Percentiles rank a stretch among this genome's conserved stretches.
Conservation (phyloP, 345 rosid species). For the Moricandia arvensis region DNA sequence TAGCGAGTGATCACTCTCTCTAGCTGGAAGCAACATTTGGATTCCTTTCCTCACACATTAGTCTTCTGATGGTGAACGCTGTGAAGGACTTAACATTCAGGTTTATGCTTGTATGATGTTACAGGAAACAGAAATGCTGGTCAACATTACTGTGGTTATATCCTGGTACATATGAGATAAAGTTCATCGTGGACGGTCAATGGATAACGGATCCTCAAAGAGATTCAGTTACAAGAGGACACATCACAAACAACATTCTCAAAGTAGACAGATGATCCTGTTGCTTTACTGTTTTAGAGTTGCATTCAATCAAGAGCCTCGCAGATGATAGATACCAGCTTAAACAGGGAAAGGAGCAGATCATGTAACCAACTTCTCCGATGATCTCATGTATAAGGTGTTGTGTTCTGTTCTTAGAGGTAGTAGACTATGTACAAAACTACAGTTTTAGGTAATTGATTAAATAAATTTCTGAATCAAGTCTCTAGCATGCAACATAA, state of each 20-base stretch:
- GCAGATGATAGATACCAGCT: not conserved
- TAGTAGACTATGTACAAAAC: slow-evolving; percentile 19
- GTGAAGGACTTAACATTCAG: slow-evolving; percentile 1
- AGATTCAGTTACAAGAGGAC: slow-evolving; percentile 55
- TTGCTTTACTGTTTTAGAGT: not conserved
- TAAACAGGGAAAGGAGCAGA: slow-evolving; percentile 11
- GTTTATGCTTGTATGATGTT: slow-evolving; percentile 18
- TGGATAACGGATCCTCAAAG: slow-evolving; percentile 69
- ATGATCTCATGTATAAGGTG: not conserved
- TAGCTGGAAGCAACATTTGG: not conserved
- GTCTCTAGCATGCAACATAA: not conserved
- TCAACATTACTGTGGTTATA: slow-evolving; percentile 87
- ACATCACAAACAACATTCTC: slow-evolving; percentile 74
- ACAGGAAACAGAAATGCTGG: slow-evolving; percentile 69
- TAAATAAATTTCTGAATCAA: not conserved
- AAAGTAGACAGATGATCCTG: slow-evolving; percentile 47
- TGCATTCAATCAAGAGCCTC: not conserved
- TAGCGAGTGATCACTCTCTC: not conserved
- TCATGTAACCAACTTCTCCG: not conserved
- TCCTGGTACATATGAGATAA: slow-evolving; percentile 89
- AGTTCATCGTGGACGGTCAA: slow-evolving; percentile 81
- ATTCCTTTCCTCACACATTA: not conserved
- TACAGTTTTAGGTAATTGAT: not conserved
- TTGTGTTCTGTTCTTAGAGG: not conserved
- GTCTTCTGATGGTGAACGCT: not conserved